These are phyloP conservation scores for Skeletonema potamos DNA, from an alignment of 108 stramenopile species.

Conservation along the genomic window DNA sequence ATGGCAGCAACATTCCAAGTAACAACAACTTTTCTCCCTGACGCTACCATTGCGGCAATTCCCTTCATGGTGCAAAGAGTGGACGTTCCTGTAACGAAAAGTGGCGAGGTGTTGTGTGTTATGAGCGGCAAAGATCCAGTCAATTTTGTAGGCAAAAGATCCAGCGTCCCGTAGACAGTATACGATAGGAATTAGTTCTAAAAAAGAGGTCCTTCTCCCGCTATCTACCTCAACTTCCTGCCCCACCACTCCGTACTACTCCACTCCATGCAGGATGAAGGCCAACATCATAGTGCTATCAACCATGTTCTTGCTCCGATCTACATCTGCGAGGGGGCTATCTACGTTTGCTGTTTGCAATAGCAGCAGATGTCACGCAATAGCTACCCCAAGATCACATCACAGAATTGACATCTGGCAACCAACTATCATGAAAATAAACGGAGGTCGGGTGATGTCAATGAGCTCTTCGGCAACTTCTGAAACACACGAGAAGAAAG, in stretches of 20 bases:
- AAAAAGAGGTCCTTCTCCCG: too few relatives aligned
- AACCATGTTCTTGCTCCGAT: background rate
- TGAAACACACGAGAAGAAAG: background rate
- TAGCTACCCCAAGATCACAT: too few relatives aligned
- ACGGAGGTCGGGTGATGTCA: background rate
- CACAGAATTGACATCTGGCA: background rate
- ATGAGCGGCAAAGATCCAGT: too few relatives aligned
- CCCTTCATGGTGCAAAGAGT: background rate
- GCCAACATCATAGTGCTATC: background rate
- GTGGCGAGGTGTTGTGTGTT: too few relatives aligned
- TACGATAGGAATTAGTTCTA: too few relatives aligned
- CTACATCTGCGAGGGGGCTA: background rate
- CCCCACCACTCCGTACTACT: too few relatives aligned
- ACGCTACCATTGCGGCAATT: constrained; percentile 30
- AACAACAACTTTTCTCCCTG: constrained; percentile 38
- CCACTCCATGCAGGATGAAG: too few relatives aligned
- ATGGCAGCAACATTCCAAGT: constrained; percentile 90
- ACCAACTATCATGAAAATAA: background rate
- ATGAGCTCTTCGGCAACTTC: background rate
- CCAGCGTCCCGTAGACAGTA: too few relatives aligned
- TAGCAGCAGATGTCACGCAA: background rate
- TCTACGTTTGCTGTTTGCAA: background rate
- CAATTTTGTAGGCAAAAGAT: too few relatives aligned
- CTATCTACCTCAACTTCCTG: too few relatives aligned
- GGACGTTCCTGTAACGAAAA: too few relatives aligned